Base-by-base conservation (phyloP, 2,329 filamentous ascomycete genomes). In the Colletotrichum liaoningense region DNA sequence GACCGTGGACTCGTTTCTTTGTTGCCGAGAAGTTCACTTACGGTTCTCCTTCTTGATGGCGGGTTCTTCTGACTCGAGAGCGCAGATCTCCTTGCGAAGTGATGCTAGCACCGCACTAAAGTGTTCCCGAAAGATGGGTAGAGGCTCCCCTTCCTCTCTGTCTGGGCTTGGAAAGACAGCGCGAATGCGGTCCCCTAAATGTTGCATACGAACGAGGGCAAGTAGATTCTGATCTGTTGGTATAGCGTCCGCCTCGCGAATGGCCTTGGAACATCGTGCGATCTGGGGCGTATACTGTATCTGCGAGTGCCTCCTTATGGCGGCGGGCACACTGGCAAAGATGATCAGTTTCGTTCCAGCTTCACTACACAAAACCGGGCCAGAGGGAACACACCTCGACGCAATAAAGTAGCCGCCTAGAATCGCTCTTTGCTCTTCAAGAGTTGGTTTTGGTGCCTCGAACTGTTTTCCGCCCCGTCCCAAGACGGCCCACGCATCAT, bases 361-460 rank as follows among this genome's bases (percentile, higher is more conserved):
- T 49, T 49, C 19, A 19, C 42, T 22, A 49, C 7, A 1, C 9
- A 5, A n/a, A 9, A 7, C 24, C 14, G 5, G 2, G 1, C 8
- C 22, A 1, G 11, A 26, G 38, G 4, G 4, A 26, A 28, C 80
- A 49, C 76, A 82, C 82, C 83, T 59, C 0, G 80, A 82, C 6
- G 80, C 79, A 2, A 83, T 63, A 28, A 85, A 85, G 54, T 83
- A 87, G 63, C 81, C 80, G 0, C 84, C 85, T 0, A 87, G 74
- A 3, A 84, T 77, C 0, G 84, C 80, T 0, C 85, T 81, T 74
- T 83, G 83, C 42, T 86, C 84, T 0, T 82, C 79, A 0, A 79
- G 68, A 3, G 79, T 79, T 16, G 82, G 83, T 1, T 71, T 63
- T 4, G 77, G 65, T 0, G 57, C 55, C 22, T 75, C 78, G 1